Evolutionary conservation across 1,284 basidiomycete genomes (phyloP).

Genomic region (Ganoderma resinaceum): DNA sequence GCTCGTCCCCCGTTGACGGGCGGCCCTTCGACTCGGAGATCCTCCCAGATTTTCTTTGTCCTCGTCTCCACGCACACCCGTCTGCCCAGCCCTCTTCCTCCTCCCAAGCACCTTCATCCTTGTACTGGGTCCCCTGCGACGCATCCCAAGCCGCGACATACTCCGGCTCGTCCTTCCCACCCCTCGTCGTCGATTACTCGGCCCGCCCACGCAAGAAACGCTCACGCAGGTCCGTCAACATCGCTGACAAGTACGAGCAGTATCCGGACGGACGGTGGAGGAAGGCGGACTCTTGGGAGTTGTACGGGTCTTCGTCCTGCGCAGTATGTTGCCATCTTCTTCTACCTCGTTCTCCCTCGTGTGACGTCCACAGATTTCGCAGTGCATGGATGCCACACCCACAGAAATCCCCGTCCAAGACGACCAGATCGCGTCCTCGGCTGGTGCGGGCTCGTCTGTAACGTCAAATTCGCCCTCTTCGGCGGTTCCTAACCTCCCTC

Average conservation of each 20-base stretch:
- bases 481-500: constrained; percentile 38
- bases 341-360: constrained; percentile 8
- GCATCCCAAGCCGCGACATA: constrained; percentile 14
- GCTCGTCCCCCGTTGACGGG: constrained; percentile 51
- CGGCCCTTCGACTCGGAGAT: constrained; percentile 48
- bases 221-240: constrained; percentile 20
- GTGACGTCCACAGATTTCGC: constrained; percentile 22
- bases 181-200: constrained; percentile 17
- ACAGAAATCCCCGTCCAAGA: constrained; percentile 30
- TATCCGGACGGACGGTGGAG: constrained; percentile 69
- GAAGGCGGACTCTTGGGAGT: constrained; percentile 59
- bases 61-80: constrained; percentile 44
- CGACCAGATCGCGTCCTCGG: constrained; percentile 23
- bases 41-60: constrained; percentile 69
- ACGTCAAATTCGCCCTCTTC: constrained; percentile 9
- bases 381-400: constrained; percentile 25
- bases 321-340: constrained; percentile 35
- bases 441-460: constrained; percentile 12
- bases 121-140: constrained; percentile 26
- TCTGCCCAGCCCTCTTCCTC: constrained; percentile 16
- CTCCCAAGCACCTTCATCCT: constrained; percentile 19
- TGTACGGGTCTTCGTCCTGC: constrained; percentile 69
- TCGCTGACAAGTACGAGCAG: constrained; percentile 65
- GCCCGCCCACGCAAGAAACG: constrained; percentile 21
- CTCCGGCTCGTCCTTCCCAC: constrained; percentile 6